Conservation (phyloP, 495 filamentous ascomycete genomes). For the Tuber indicum region DNA sequence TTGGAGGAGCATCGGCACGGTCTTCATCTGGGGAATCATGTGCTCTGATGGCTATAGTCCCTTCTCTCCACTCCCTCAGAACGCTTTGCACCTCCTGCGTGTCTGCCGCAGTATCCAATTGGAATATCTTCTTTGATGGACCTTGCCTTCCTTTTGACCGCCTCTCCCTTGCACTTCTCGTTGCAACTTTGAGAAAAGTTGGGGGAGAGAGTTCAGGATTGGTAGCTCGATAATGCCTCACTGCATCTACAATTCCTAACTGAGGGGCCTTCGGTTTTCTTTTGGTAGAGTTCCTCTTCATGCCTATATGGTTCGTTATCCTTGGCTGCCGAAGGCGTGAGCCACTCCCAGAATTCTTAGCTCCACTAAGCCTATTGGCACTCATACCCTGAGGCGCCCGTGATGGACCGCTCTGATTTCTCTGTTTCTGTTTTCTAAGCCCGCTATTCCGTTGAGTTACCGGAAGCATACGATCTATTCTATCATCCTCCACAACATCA, state of each 20-base stretch:
- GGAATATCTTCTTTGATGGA: slow-evolving; percentile 67
- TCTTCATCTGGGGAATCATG: not conserved
- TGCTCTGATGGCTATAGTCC: slow-evolving; percentile 43
- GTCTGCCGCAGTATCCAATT: slow-evolving; percentile 62
- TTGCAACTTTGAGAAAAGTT: slow-evolving; percentile 70
- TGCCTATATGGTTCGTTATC: slow-evolving; percentile 26
- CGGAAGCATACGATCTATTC: slow-evolving; percentile 52
- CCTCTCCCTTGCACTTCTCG: slow-evolving; percentile 58
- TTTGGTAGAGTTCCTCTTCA: slow-evolving; percentile 27
- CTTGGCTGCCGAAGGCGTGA: slow-evolving; percentile 42
- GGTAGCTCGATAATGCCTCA: slow-evolving; percentile 44
- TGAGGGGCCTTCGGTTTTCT: slow-evolving; percentile 45
- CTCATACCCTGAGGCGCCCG: not conserved
- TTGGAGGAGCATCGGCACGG: not conserved
- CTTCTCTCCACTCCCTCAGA: slow-evolving; percentile 69
- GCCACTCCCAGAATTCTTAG: slow-evolving; percentile 32
- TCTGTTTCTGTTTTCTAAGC: slow-evolving; percentile 28
- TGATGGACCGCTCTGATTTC: slow-evolving; percentile 40
- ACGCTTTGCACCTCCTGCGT: slow-evolving; percentile 65
- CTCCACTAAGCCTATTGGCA: not conserved
- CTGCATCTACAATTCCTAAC: slow-evolving; percentile 67
- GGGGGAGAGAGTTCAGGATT: slow-evolving; percentile 48
- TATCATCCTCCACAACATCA: slow-evolving; percentile 51
- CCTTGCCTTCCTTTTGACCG: slow-evolving; percentile 62
- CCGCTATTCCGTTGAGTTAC: slow-evolving; percentile 10